Conservation (phyloP, 2,329 filamentous ascomycete species). For the Scedosporium boydii region DNA sequence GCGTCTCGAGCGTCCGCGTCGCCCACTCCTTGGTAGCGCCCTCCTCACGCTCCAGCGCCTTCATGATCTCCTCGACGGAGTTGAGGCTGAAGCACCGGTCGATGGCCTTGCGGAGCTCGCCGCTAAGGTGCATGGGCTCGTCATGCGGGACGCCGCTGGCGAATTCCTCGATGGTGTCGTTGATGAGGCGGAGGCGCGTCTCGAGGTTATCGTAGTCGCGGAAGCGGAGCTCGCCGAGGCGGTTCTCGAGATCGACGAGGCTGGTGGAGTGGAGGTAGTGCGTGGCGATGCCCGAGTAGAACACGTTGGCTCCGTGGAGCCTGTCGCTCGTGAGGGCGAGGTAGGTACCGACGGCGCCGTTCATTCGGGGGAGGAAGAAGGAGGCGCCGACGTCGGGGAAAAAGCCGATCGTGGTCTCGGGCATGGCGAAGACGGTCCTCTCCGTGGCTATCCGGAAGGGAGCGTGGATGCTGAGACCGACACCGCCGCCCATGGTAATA, state of each 20-base stretch:
- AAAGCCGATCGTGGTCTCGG: constrained; percentile 95
- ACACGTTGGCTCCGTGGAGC: constrained; percentile 72
- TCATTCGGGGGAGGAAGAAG: constrained; percentile 88
- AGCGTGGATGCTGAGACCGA: constrained; percentile 87
- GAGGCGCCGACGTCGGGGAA: constrained; percentile 96
- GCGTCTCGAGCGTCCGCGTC: constrained; percentile 61
- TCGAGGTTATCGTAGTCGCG: constrained; percentile 59
- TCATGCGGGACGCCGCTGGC: constrained; percentile 73
- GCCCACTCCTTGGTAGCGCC: constrained; percentile 60
- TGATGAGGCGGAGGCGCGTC: constrained; percentile 62
- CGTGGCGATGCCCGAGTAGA: constrained; percentile 86
- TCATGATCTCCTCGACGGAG: constrained; percentile 60
- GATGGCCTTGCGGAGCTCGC: constrained; percentile 66
- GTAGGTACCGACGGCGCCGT: constrained; percentile 82
- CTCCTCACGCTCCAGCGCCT: constrained; percentile 48
- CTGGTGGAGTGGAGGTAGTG: constrained; percentile 93
- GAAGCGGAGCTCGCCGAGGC: constrained; percentile 84
- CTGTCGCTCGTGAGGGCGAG: constrained; percentile 83
- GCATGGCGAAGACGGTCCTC: constrained; percentile 94
- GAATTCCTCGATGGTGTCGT: constrained; percentile 87
- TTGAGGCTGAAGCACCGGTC: constrained; percentile 71
- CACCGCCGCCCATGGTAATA: constrained; percentile 96
- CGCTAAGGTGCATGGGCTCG: constrained; percentile 57
- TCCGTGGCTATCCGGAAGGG: constrained; percentile 96
- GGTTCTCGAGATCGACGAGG: constrained; percentile 69